Percentiles rank a stretch among this genome's conserved stretches.
These are phyloP conservation scores for Trypethelium eluteriae DNA, from an alignment of 495 filamentous ascomycete species.

Conservation along the genomic window DNA sequence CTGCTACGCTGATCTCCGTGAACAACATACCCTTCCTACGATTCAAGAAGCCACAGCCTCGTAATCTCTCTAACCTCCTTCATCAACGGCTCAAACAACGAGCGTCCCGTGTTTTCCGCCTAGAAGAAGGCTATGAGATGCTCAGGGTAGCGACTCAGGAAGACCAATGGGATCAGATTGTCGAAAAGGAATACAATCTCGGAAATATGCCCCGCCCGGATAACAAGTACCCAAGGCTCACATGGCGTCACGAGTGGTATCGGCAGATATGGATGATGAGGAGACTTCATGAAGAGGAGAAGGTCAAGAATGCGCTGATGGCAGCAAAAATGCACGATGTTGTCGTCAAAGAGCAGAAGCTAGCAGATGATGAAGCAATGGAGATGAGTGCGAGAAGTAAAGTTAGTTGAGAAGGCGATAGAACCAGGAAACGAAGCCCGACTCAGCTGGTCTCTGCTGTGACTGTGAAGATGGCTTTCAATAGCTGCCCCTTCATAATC, in stretches of 20 bases:
- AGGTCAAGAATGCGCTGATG: constrained; percentile 25
- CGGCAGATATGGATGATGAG: constrained; percentile 21
- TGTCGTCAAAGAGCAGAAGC: constrained; percentile 40
- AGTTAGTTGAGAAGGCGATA: neutral
- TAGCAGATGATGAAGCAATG: constrained; percentile 38
- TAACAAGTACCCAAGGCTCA: constrained; percentile 21
- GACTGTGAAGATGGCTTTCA: no score
- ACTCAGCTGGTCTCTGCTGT: no score
- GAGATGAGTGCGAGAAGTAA: constrained; percentile 14
- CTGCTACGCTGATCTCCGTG: constrained; percentile 54
- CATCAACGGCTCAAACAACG: constrained; percentile 41
- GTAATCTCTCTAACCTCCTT: constrained; percentile 49
- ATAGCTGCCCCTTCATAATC: no score
- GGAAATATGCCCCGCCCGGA: neutral
- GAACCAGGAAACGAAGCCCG: neutral
- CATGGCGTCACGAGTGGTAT: neutral
- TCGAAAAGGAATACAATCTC: constrained; percentile 21
- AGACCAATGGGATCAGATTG: constrained; percentile 50
- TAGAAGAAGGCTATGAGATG: constrained; percentile 31
- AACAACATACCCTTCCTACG: constrained; percentile 61
- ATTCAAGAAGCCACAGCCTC: constrained; percentile 60
- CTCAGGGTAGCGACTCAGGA: constrained; percentile 46
- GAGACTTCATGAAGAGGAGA: constrained; percentile 23
- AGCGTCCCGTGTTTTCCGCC: constrained; percentile 35
- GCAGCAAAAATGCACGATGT: constrained; percentile 43